A percentile compares a stretch with the other conserved stretches of the same genome.
phyloP scores from a whole-genome alignment of 78 protist genomes.

The Dictyostelium intermedium region DNA sequence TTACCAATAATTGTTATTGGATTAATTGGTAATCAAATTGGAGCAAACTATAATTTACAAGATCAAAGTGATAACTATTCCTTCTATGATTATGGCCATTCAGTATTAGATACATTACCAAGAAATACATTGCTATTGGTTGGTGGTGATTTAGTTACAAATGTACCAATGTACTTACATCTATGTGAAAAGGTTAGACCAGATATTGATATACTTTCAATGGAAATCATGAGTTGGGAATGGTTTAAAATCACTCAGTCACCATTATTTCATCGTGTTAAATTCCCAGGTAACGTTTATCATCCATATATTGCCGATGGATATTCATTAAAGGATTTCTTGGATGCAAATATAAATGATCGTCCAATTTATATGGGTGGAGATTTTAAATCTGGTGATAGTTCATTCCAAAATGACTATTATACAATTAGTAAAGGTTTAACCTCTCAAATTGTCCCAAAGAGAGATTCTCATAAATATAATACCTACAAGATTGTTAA shows the following conservation, averaged over 20 bases:
- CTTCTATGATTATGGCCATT: constrained; percentile 50
- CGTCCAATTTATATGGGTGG: constrained; percentile 52
- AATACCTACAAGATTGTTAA: neutral
- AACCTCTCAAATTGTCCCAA: constrained; percentile 3
- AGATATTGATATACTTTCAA: constrained; percentile 39
- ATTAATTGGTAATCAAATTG: constrained; percentile 14
- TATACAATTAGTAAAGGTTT: constrained; percentile 10
- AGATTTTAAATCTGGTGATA: constrained; percentile 59
- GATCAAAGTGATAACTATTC: constrained; percentile 68
- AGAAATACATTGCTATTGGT: constrained; percentile 40
- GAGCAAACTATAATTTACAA: constrained; percentile 19
- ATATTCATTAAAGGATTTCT: constrained; percentile 41
- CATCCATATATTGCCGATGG: constrained; percentile 46
- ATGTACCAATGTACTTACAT: constrained; percentile 61
- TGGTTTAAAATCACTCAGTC: constrained; percentile 59
- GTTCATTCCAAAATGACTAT: neutral
- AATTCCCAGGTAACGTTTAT: constrained; percentile 61
- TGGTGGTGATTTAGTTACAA: constrained; percentile 64
- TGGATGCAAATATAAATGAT: constrained; percentile 30
- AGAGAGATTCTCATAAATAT: too few species aligned
- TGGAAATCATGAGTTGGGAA: constrained; percentile 74
- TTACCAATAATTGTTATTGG: constrained; percentile 9
- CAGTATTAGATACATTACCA: constrained; percentile 35
- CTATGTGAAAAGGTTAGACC: constrained; percentile 51
- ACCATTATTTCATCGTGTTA: constrained; percentile 24